These are phyloP conservation scores for Amanita brunnescens DNA, from an alignment of 768 basidiomycete species.

Conservation along the genomic window DNA sequence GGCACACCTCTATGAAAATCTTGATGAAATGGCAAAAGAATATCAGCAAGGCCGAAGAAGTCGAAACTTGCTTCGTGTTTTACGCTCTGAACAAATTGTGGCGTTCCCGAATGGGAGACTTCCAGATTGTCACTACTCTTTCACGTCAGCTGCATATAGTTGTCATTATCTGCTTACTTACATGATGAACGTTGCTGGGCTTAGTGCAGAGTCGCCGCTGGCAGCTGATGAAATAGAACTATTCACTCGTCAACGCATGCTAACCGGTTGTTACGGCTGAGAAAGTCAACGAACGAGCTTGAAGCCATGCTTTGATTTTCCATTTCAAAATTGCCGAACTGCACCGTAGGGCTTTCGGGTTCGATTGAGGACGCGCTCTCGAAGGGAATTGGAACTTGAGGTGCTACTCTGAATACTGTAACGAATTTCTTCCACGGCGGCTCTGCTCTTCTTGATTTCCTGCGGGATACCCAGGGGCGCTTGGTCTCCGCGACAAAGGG, in stretches of 20 bases:
- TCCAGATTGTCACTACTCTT: background rate
- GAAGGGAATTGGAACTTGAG: background rate
- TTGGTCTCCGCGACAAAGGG: slow-evolving; percentile 1
- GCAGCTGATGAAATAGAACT: background rate
- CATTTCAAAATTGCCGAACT: background rate
- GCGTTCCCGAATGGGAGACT: background rate
- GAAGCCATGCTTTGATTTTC: background rate
- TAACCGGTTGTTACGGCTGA: background rate
- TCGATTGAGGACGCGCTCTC: background rate
- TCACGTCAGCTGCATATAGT: background rate
- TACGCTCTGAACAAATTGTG: background rate
- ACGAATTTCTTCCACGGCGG: slow-evolving; percentile 9
- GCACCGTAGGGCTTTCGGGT: background rate
- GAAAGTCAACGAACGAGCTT: slow-evolving; percentile 2
- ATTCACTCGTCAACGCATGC: background rate
- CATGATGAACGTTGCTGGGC: background rate
- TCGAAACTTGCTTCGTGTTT: slow-evolving; percentile 3
- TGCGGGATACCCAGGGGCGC: slow-evolving; percentile 6
- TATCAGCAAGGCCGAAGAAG: background rate
- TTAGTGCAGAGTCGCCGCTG: background rate
- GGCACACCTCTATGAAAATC: background rate
- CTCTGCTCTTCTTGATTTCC: slow-evolving; percentile 1
- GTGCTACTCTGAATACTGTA: slow-evolving; percentile 4
- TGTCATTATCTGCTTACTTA: background rate
- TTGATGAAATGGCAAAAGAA: slow-evolving; percentile 2